phyloP scores from a whole-genome alignment of 2,329 filamentous ascomycete genomes.

The Ascochyta koolunga region DNA sequence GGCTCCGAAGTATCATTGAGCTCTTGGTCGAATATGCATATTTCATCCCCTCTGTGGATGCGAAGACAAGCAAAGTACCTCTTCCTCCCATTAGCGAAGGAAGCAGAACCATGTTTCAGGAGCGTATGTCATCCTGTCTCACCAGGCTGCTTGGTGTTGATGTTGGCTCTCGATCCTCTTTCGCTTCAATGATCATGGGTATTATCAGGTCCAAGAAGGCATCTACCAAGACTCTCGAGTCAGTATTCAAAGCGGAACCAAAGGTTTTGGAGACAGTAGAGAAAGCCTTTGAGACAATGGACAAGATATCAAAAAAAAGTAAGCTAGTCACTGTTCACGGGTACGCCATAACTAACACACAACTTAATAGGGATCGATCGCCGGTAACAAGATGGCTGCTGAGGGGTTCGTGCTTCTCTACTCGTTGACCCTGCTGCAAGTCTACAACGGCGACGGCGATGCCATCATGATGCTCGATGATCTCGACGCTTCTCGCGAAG shows the following conservation, averaged over 20 bases:
- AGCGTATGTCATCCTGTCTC: conserved; percentile 61
- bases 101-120: conserved; percentile 59
- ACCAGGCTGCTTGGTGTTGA: conserved; percentile 54
- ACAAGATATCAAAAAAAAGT: conserved; percentile 37
- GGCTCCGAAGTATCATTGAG: conserved; percentile 53
- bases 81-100: conserved; percentile 55
- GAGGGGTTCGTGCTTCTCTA: conserved; percentile 81
- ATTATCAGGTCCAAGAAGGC: conserved; percentile 35
- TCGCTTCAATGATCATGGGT: conserved; percentile 37
- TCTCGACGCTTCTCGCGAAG: conserved; percentile 76
- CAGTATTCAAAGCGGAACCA: conserved; percentile 57
- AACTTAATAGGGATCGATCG: conserved; percentile 27
- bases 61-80: conserved; percentile 43
- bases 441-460: conserved; percentile 89
- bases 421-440: conserved; percentile 81
- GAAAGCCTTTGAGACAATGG: conserved; percentile 40
- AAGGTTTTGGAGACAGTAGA: conserved; percentile 49
- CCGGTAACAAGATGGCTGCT: conserved; percentile 45
- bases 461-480: conserved; percentile 83
- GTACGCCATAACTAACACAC: conserved; percentile 11
- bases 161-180: conserved; percentile 28
- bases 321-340: background rate
- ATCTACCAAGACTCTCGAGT: conserved; percentile 46
- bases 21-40: conserved; percentile 58
- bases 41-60: conserved; percentile 50